Percentiles rank a stretch among this genome's conserved stretches.
Evolutionary conservation across 1,139 yeast genomes (phyloP).

Genomic region (Yarrowia galli): DNA sequence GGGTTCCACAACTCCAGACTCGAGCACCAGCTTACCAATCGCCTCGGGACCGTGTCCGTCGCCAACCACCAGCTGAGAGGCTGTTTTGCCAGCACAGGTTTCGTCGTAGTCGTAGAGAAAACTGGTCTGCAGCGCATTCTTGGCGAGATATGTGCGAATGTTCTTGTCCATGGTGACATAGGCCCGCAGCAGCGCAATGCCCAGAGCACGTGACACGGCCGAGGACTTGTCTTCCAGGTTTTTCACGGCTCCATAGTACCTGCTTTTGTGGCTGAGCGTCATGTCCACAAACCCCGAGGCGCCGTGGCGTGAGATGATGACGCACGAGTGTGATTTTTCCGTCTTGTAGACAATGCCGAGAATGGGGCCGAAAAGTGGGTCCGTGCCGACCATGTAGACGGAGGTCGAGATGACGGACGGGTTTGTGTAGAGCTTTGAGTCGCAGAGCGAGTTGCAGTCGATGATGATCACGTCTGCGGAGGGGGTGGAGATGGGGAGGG

Average conservation of each 20-base stretch:
- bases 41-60: conserved; percentile 60
- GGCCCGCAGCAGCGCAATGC: conserved; percentile 73
- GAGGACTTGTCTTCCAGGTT: conserved; percentile 65
- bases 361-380: conserved; percentile 50
- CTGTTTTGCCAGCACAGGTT: conserved; percentile 78
- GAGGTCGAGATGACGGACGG: conserved; percentile 41
- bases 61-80: conserved; percentile 65
- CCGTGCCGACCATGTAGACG: conserved; percentile 52
- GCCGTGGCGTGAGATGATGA: conserved; percentile 75
- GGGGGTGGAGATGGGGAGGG: conserved; percentile 25
- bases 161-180: conserved; percentile 60
- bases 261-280: conserved; percentile 65
- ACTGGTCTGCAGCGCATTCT: conserved; percentile 40
- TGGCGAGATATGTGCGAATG: conserved; percentile 44
- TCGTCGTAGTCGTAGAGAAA: conserved; percentile 61
- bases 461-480: conserved; percentile 27
- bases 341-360: conserved; percentile 49
- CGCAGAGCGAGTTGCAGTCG: conserved; percentile 37
- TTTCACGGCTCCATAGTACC: conserved; percentile 80
- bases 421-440: conserved; percentile 27
- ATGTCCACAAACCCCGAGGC: conserved; percentile 66
- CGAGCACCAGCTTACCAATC: conserved; percentile 60
- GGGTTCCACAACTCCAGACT: conserved; percentile 66
- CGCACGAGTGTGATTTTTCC: conserved; percentile 56
- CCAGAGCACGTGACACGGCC: conserved; percentile 75